Conservation (phyloP, 306 rosid genomes). For the Cucumis sativus region DNA sequence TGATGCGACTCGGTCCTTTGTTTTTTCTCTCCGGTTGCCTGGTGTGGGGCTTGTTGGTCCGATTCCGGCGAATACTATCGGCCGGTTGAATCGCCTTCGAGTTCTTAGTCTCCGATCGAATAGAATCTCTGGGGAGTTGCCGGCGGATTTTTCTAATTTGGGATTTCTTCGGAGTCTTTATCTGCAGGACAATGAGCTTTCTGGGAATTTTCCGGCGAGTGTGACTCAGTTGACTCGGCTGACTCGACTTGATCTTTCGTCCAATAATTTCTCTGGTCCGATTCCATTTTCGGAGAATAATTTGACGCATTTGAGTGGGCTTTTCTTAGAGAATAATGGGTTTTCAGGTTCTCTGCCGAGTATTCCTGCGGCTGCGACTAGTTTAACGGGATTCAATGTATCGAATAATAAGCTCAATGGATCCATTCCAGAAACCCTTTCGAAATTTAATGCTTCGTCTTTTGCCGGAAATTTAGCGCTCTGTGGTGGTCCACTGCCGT, state of each 20-base stretch:
- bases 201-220: constrained; percentile 49
- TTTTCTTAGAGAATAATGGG: constrained; percentile 40
- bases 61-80: constrained; percentile 55
- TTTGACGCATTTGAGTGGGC: constrained; percentile 52
- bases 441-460: constrained; percentile 32
- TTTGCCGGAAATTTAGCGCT: constrained; percentile 66
- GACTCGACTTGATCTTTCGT: constrained; percentile 61
- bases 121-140: constrained; percentile 52
- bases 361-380: constrained; percentile 1
- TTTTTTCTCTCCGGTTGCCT: constrained; percentile 52
- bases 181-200: constrained; percentile 41
- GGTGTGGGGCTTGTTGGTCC: constrained; percentile 70
- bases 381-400: constrained; percentile 31
- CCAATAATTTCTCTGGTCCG: constrained; percentile 56
- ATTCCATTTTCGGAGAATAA: constrained; percentile 70
- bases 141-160: constrained; percentile 67
- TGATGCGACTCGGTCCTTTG: constrained; percentile 33
- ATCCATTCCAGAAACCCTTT: constrained; percentile 51
- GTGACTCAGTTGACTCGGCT: constrained; percentile 44
- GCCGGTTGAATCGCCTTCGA: constrained; percentile 46
- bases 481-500: constrained; percentile 56
- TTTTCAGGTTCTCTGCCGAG: constrained; percentile 64
- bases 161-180: constrained; percentile 52
- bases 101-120: constrained; percentile 82
- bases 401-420: constrained; percentile 73